These are phyloP conservation scores for Epichloe glyceriae DNA, from an alignment of 2,329 filamentous ascomycete genomes.

Conservation along the genomic window DNA sequence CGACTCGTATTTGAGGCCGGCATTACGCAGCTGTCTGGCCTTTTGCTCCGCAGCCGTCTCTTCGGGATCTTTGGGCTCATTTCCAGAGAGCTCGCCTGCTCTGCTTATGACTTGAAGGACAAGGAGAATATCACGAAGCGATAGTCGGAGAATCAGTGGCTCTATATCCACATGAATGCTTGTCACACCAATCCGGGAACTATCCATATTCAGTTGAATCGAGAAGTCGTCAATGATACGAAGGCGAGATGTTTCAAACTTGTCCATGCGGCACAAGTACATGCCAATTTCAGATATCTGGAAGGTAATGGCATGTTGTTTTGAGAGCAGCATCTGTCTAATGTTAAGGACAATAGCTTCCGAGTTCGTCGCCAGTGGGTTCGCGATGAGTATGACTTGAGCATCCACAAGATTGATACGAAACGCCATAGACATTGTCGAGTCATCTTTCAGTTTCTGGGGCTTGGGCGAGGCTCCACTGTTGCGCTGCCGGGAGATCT, in stretches of 20 bases:
- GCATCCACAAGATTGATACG: slow-evolving; percentile 91
- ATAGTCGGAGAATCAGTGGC: slow-evolving; percentile 79
- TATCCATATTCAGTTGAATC: slow-evolving; percentile 77
- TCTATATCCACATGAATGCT: slow-evolving; percentile 82
- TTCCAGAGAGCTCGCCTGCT: slow-evolving; percentile 73
- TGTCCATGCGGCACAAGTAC: slow-evolving; percentile 98
- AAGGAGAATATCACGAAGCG: slow-evolving; percentile 85
- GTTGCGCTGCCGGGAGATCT: slow-evolving; percentile 15
- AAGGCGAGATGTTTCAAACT: slow-evolving; percentile 78
- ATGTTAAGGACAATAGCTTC: slow-evolving; percentile 93
- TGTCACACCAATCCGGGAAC: slow-evolving; percentile 46
- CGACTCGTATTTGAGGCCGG: slow-evolving; percentile 40
- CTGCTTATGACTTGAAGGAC: slow-evolving; percentile 86
- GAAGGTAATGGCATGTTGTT: slow-evolving; percentile 86
- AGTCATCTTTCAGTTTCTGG: slow-evolving; percentile 8
- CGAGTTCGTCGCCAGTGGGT: slow-evolving; percentile 76
- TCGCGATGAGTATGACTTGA: slow-evolving; percentile 91
- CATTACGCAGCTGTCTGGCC: slow-evolving; percentile 37
- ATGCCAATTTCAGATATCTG: slow-evolving; percentile 92
- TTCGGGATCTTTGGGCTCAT: slow-evolving; percentile 34
- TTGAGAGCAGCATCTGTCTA: slow-evolving; percentile 82
- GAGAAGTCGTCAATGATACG: slow-evolving; percentile 96
- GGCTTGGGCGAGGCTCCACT: background rate
- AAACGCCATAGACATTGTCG: slow-evolving; percentile 65
- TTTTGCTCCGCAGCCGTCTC: slow-evolving; percentile 37